Evolutionary conservation across 108 stramenopile species (phyloP).

Genomic region (Discostella pseudostelligera): DNA sequence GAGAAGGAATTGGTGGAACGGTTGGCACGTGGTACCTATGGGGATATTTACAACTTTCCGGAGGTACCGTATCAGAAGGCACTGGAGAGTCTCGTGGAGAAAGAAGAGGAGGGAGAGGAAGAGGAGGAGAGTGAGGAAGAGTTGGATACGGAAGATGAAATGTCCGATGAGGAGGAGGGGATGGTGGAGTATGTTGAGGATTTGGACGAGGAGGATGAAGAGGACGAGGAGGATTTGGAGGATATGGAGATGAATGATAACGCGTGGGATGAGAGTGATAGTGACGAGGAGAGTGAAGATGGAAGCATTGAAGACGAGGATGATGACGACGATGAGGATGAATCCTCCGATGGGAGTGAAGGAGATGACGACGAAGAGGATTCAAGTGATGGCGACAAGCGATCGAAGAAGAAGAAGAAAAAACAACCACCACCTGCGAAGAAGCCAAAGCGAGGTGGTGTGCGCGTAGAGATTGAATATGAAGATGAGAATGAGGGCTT

Average conservation of each 20-base stretch:
- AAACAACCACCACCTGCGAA: slow-evolving; percentile 18
- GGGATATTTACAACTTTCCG: slow-evolving; percentile 97
- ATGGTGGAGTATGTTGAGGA: slow-evolving; percentile 83
- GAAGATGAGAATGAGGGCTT: slow-evolving; percentile 78
- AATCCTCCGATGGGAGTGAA: slow-evolving; percentile 29
- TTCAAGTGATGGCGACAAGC: slow-evolving; percentile 14
- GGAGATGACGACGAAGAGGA: slow-evolving; percentile 25
- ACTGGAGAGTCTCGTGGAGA: slow-evolving; percentile 62
- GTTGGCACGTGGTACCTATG: slow-evolving; percentile 92
- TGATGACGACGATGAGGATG: slow-evolving; percentile 34
- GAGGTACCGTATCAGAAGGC: slow-evolving; percentile 84
- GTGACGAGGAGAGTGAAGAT: slow-evolving; percentile 33
- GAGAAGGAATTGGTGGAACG: slow-evolving; percentile 96
- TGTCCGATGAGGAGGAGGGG: slow-evolving; percentile 46
- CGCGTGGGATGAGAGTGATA: slow-evolving; percentile 55
- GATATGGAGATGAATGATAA: slow-evolving; percentile 75
- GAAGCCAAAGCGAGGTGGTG: slow-evolving; percentile 34
- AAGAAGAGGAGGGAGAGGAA: slow-evolving; percentile 49
- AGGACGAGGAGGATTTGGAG: slow-evolving; percentile 75
- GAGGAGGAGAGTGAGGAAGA: slow-evolving; percentile 61
- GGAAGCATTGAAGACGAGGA: slow-evolving; percentile 32
- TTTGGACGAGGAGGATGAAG: slow-evolving; percentile 77
- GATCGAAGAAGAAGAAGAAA: slow-evolving; percentile 41
- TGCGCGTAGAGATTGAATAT: slow-evolving; percentile 82
- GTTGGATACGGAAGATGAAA: slow-evolving; percentile 37